phyloP scores from a whole-genome alignment of 768 basidiomycete species.

The Rhizopogon rudus region DNA sequence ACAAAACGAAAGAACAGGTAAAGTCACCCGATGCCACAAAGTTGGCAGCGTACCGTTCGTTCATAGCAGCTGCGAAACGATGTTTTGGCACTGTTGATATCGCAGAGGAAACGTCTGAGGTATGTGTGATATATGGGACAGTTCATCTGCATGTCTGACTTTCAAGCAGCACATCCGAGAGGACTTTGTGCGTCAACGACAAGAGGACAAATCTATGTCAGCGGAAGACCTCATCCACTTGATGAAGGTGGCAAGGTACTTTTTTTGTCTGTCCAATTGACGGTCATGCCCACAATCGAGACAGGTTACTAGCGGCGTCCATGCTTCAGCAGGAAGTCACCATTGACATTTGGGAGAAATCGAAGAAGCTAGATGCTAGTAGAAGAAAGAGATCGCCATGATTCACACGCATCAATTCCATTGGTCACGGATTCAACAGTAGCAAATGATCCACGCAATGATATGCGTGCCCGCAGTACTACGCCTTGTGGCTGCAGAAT shows the following conservation, averaged over 20 bases:
- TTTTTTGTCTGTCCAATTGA: neutral
- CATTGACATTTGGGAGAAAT: conserved; percentile 55
- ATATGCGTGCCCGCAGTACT: neutral
- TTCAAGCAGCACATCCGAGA: conserved; percentile 62
- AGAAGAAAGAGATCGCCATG: conserved; percentile 22
- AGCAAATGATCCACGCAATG: neutral
- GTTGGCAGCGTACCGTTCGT: conserved; percentile 50
- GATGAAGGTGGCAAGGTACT: conserved; percentile 67
- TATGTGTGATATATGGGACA: conserved; percentile 18
- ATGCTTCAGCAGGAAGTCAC: conserved; percentile 52
- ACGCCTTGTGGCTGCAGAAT: neutral
- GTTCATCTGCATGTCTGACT: neutral
- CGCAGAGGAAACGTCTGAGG: conserved; percentile 54
- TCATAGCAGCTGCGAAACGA: conserved; percentile 55
- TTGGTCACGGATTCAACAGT: neutral
- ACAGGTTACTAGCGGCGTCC: conserved; percentile 61
- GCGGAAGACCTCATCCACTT: conserved; percentile 62
- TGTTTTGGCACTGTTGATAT: conserved; percentile 46
- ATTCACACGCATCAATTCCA: neutral
- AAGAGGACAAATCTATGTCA: conserved; percentile 33
- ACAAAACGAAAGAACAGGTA: conserved; percentile 43
- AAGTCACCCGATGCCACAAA: conserved; percentile 40
- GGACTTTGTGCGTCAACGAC: conserved; percentile 55
- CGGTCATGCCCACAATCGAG: conserved; percentile 5
- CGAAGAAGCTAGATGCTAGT: conserved; percentile 54